Percentiles rank a stretch among this genome's conserved stretches.
These are phyloP conservation scores for Fusarium oligoseptatum DNA, from an alignment of 2,329 filamentous ascomycete genomes.

Conservation along the genomic window DNA sequence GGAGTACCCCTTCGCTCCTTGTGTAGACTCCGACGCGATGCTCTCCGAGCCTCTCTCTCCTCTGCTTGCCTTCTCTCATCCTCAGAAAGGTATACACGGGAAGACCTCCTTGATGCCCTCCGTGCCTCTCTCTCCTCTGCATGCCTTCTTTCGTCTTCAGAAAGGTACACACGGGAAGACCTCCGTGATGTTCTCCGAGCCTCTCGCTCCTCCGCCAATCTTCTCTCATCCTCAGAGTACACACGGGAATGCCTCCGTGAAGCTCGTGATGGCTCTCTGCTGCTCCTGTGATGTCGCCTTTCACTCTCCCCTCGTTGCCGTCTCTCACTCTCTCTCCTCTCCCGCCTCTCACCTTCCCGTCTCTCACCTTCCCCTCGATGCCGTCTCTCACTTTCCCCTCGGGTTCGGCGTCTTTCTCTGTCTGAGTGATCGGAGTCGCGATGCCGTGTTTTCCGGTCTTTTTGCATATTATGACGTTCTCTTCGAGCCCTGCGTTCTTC, in stretches of 20 bases:
- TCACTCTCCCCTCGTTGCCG: not conserved
- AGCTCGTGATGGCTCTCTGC: constrained; percentile 7
- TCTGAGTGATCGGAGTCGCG: not conserved
- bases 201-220: constrained; percentile 12
- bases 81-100: not conserved
- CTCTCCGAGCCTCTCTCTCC: constrained; percentile 7
- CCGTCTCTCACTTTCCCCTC: not conserved
- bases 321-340: not conserved
- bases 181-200: constrained; percentile 2
- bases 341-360: not conserved
- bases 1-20: constrained; percentile 2
- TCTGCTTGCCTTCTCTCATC: constrained; percentile 13
- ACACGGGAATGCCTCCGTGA: constrained; percentile 3
- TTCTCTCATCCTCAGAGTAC: constrained; percentile 4
- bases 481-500: constrained; percentile 9
- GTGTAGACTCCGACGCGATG: constrained; percentile 1
- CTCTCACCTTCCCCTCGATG: not conserved
- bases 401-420: not conserved
- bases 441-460: not conserved
- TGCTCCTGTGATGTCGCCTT: constrained; percentile 1
- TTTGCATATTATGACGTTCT: constrained; percentile 10
- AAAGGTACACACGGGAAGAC: not conserved
- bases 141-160: constrained; percentile 7
- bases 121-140: constrained; percentile 6
- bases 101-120: not conserved